phyloP scores from a whole-genome alignment of 2,329 filamentous ascomycete species.

The Ophiostoma ips region DNA sequence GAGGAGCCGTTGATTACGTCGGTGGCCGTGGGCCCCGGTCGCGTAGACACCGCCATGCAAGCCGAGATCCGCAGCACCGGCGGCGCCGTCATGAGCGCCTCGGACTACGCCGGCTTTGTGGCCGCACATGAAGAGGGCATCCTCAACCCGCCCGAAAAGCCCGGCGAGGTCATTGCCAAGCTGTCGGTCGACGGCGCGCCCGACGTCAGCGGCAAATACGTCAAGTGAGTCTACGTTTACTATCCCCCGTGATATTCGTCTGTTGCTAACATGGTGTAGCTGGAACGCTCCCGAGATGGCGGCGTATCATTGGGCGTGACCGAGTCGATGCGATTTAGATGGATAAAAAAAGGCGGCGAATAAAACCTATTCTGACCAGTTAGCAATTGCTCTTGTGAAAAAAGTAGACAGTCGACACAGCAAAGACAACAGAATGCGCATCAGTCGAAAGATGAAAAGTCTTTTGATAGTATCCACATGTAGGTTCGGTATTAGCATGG shows the following conservation, averaged over 20 bases:
- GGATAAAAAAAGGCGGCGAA: neutral
- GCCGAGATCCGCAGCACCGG: constrained; percentile 56
- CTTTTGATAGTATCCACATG: constrained; percentile 51
- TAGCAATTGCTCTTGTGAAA: neutral
- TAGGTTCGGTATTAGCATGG: constrained; percentile 64
- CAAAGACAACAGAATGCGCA: constrained; percentile 23
- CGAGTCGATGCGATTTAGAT: neutral
- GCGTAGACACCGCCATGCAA: constrained; percentile 86
- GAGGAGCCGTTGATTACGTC: constrained; percentile 68
- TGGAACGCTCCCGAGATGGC: constrained; percentile 41
- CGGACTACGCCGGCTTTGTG: constrained; percentile 54
- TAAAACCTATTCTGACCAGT: neutral
- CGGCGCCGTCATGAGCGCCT: constrained; percentile 33
- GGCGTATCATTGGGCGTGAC: constrained; percentile 21
- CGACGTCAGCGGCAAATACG: constrained; percentile 61
- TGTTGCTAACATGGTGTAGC: constrained; percentile 18
- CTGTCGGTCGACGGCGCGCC: constrained; percentile 51
- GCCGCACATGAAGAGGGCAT: constrained; percentile 55
- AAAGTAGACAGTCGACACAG: constrained; percentile 16
- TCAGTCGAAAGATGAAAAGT: constrained; percentile 84
- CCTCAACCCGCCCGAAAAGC: constrained; percentile 68
- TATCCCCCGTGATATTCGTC: neutral
- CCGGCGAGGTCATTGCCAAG: constrained; percentile 73
- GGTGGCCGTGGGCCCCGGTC: constrained; percentile 61
- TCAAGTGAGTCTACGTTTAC: constrained; percentile 40